phyloP scores from a whole-genome alignment of 2,329 filamentous ascomycete species.

The Ophiocordyceps polyrhachis-furcata region DNA sequence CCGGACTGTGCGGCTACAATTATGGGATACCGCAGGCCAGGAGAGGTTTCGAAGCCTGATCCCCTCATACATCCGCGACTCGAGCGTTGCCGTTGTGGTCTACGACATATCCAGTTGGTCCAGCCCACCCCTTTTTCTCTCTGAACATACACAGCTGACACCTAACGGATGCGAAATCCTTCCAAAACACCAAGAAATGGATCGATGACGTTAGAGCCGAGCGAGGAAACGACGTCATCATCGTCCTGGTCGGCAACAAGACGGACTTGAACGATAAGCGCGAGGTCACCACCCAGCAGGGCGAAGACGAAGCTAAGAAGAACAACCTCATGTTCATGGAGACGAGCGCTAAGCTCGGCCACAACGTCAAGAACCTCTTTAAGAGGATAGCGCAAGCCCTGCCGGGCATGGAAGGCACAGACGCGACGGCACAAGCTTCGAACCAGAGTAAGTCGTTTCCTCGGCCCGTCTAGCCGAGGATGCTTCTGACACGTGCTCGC shows the following conservation, averaged over 20 bases:
- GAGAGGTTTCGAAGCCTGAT: constrained; percentile 95
- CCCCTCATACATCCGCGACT: constrained; percentile 96
- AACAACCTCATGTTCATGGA: constrained; percentile 98
- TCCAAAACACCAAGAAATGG: constrained; percentile 98
- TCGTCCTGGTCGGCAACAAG: constrained; percentile 97
- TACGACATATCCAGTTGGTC: constrained; percentile 81
- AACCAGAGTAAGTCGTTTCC: constrained; percentile 50
- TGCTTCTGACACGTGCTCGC: constrained; percentile 1
- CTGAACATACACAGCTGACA: background rate
- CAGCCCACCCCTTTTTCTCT: background rate
- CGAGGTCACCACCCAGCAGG: constrained; percentile 89
- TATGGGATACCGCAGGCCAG: constrained; percentile 97
- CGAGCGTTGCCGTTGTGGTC: constrained; percentile 91
- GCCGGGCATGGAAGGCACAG: constrained; percentile 90
- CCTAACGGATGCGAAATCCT: constrained; percentile 64
- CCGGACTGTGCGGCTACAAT: constrained; percentile 85
- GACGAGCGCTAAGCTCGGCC: constrained; percentile 91
- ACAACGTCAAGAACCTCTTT: constrained; percentile 96
- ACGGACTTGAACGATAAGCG: constrained; percentile 97
- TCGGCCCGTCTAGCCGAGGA: background rate
- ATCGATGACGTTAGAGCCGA: constrained; percentile 96
- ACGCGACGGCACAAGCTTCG: constrained; percentile 51
- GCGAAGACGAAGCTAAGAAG: constrained; percentile 95
- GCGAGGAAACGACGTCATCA: constrained; percentile 95
- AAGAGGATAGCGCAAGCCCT: constrained; percentile 95